These are phyloP conservation scores for Iodosphaeria phyllophila DNA, from an alignment of 2,329 filamentous ascomycete genomes.

Conservation along the genomic window DNA sequence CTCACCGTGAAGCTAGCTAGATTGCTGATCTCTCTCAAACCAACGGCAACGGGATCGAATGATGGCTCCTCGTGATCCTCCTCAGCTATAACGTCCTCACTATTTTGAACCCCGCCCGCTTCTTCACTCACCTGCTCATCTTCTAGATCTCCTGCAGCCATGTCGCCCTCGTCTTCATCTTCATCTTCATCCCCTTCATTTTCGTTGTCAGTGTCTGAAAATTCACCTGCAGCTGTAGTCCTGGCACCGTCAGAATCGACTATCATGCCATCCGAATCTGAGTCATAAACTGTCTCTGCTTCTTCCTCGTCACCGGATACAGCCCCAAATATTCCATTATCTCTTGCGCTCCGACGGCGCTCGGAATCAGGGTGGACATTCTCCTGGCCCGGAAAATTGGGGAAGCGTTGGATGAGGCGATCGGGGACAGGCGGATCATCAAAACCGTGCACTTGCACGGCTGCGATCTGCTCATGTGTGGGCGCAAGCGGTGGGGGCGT, in stretches of 20 bases:
- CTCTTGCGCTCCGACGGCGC: no score
- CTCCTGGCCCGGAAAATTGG: background rate
- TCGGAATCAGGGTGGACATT: no score
- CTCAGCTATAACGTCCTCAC: conserved; percentile 15
- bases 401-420: no score
- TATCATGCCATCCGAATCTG: background rate
- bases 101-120: conserved; percentile 11
- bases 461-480: conserved; percentile 1
- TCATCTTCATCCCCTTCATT: conserved; percentile 9
- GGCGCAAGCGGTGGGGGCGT: background rate
- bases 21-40: conserved; percentile 70
- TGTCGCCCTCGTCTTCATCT: conserved; percentile 14
- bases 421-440: no score
- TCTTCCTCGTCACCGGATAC: no score
- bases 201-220: conserved; percentile 7
- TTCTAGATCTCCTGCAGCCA: conserved; percentile 8
- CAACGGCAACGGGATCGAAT: conserved; percentile 33
- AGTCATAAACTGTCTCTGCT: no score
- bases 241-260: conserved; percentile 3
- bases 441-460: background rate
- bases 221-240: conserved; percentile 5
- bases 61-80: conserved; percentile 17
- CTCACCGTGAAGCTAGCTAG: conserved; percentile 70
- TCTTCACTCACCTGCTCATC: conserved; percentile 11
- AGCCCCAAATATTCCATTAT: no score